Percentiles rank a stretch among this genome's conserved stretches.
phyloP scores from a whole-genome alignment of 176 grass and related monocot species.

The Eremochloa ophiuroides region DNA sequence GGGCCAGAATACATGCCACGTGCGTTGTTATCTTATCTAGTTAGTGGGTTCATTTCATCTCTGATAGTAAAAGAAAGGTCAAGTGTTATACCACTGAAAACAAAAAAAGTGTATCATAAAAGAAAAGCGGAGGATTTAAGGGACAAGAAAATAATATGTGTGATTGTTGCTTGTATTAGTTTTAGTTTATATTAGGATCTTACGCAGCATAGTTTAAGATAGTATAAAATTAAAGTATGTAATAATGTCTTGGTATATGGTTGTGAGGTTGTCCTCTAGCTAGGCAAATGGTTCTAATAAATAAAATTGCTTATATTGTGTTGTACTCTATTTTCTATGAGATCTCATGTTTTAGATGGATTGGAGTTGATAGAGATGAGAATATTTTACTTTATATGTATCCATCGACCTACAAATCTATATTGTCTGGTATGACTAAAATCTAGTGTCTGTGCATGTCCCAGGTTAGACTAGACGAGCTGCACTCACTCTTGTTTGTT shows the following conservation, averaged over 20 bases:
- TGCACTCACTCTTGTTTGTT: not conserved
- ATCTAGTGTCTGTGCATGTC: too few species aligned
- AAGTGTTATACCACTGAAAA: not conserved
- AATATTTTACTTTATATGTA: not conserved
- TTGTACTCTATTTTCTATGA: not conserved
- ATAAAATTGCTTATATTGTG: not conserved
- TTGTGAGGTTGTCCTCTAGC: too few species aligned
- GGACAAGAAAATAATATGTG: not conserved
- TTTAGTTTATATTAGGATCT: not conserved
- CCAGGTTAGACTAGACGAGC: too few species aligned
- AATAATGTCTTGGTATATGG: too few species aligned
- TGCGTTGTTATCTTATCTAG: not conserved
- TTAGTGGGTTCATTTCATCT: constrained; percentile 2
- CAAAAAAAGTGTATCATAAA: not conserved
- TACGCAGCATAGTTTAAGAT: too few species aligned
- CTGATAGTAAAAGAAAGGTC: not conserved
- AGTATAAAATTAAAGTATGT: too few species aligned
- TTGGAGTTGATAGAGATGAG: too few species aligned
- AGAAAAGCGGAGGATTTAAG: not conserved
- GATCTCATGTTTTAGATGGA: not conserved
- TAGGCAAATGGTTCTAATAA: not conserved
- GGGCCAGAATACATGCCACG: not conserved
- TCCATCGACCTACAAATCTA: not conserved
- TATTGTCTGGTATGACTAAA: not conserved
- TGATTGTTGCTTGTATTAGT: not conserved